A percentile compares a stretch with the other conserved stretches of the same genome.
phyloP scores from a whole-genome alignment of 257 asterid species.

The Nicotiana tabacum region DNA sequence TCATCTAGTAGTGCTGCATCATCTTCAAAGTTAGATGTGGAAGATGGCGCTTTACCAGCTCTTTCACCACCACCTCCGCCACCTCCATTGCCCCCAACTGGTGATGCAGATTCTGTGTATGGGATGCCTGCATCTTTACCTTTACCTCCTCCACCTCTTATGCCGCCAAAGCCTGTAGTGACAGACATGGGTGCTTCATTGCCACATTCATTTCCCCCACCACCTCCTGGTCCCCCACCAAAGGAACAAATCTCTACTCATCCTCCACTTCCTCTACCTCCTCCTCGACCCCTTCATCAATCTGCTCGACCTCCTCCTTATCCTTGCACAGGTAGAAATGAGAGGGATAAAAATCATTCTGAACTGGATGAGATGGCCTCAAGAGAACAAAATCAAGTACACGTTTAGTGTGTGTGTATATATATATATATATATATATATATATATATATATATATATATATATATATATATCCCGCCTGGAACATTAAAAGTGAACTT shows the following conservation, averaged over 20 bases:
- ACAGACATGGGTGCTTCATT: conserved; percentile 36
- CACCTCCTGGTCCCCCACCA: conserved; percentile 94
- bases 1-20: conserved; percentile 71
- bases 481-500: not conserved
- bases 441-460: too few relatives aligned
- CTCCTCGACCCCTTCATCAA: conserved; percentile 37
- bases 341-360: conserved; percentile 33
- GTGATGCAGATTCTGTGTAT: conserved; percentile 53
- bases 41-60: conserved; percentile 39
- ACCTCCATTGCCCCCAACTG: conserved; percentile 55
- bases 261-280: conserved; percentile 63
- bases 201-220: conserved; percentile 57
- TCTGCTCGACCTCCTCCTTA: conserved; percentile 68
- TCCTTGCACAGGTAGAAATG: conserved; percentile 56
- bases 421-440: not conserved
- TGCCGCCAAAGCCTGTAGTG: conserved; percentile 64
- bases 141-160: conserved; percentile 87
- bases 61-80: conserved; percentile 78
- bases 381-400: conserved; percentile 55
- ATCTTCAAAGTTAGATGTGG: conserved; percentile 54
- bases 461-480: not conserved
- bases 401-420: not conserved
- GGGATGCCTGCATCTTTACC: conserved; percentile 63
- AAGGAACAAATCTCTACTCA: conserved; percentile 52
- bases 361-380: conserved; percentile 43